Base-by-base conservation (phyloP, 2,329 filamentous ascomycete species). In the Aspergillus sojae region DNA sequence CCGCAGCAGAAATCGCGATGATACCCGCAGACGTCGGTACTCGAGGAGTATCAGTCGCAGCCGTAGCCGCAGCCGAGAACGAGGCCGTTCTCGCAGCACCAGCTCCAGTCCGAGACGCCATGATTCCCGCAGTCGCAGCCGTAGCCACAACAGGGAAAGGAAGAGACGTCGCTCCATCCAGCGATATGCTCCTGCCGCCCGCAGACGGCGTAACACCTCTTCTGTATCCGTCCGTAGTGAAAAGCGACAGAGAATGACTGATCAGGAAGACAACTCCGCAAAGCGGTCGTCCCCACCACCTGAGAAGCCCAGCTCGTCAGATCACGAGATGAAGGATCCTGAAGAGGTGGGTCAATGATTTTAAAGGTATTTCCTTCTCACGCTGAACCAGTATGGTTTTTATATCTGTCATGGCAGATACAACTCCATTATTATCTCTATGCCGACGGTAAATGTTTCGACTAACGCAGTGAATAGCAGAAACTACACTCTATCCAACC, bases 91-190 rank as follows among this genome's bases (percentile, higher is more conserved):
- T 66, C 64, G 61, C 72, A 76, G 62, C 76, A 74, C 26, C 78
- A 80, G 67, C 82, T 80, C 52, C 82, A 83, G 54, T 79, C 69
- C 70, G 34, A 64, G 81, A 57, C 82, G 58, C 57, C 59, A 60
- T 63, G 59, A 60, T 28, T 68, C 67, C 52, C 75, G 71, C 41
- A 77, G 73, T 59, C 72, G 70, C 32, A 76, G 75, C 39, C 72
- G 67, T 54, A 71, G 70, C 30, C 68, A 67, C 56, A 67, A 64
- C 65, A 71, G 68, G 66, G 77, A 79, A 52, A 72, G 73, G 60
- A 81, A 80, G 67, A 75, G 80, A 66, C 78, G 79, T 62, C 78
- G 78, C 58, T 83, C 81, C 16, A 69, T 81, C 62, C 72, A 79
- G 69, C 78, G 79, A 76, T 82, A 81, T 75, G 78, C 78, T 60